A percentile compares a stretch with the other conserved stretches of the same genome.
Conservation (phyloP, 331 rosid species). For the Spiraea crenata region DNA sequence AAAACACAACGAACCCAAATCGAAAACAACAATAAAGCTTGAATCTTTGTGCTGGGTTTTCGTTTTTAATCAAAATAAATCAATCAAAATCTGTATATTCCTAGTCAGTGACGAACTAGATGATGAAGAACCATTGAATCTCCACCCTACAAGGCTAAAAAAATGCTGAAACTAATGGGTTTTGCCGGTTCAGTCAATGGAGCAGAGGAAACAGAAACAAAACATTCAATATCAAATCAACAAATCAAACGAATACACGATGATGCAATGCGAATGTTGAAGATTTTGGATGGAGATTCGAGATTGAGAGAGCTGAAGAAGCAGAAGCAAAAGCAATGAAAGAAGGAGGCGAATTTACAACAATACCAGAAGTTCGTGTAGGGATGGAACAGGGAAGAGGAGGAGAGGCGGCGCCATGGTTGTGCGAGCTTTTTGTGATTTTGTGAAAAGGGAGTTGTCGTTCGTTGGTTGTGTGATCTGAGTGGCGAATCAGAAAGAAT, state of each 20-base stretch:
- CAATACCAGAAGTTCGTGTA: background rate
- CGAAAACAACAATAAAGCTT: background rate
- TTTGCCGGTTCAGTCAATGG: background rate
- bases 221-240: background rate
- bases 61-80: background rate
- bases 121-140: background rate
- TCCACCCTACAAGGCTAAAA: background rate
- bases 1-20: background rate
- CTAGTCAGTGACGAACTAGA: background rate
- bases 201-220: background rate
- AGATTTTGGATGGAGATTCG: background rate
- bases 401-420: constrained; percentile 17
- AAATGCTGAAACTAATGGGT: background rate
- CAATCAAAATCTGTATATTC: background rate
- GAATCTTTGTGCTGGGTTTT: constrained; percentile 4
- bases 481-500: background rate
- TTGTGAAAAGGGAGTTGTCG: background rate
- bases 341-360: background rate
- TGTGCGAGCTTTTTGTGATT: background rate
- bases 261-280: background rate
- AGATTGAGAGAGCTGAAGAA: background rate
- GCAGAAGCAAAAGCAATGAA: background rate
- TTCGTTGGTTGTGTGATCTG: too few relatives aligned
- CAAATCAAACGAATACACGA: background rate
- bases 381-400: background rate